Conservation (phyloP, 139 green algal genomes). For the Coelastrella sp. region DNA sequence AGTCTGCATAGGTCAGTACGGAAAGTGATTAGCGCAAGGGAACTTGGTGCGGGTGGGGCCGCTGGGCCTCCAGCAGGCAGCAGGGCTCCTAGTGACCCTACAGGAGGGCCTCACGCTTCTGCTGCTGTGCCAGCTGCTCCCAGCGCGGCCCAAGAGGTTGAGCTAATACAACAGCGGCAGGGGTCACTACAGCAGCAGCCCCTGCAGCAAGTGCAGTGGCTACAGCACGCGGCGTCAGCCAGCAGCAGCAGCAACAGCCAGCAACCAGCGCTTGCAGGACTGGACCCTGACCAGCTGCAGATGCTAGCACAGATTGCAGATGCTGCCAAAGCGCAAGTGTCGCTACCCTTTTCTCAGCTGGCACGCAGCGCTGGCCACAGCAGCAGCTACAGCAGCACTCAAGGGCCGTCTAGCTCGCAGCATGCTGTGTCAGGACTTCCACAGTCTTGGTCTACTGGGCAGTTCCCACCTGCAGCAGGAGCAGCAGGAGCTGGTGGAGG, state of each 20-base stretch:
- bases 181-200: not conserved
- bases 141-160: not conserved
- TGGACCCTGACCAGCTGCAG: slow-evolving; percentile 20
- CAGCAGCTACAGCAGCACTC: slow-evolving; percentile 28
- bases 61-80: not conserved
- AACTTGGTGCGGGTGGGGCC: not conserved
- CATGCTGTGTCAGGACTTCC: not conserved
- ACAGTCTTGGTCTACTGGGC: not conserved
- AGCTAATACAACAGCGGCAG: not conserved
- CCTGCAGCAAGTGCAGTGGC: slow-evolving; percentile 16
- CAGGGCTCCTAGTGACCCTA: not conserved
- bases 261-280: not conserved
- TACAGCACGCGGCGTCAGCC: not conserved
- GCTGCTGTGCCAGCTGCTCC: not conserved
- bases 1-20: not conserved
- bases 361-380: not conserved
- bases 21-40: slow-evolving; percentile 10
- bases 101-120: not conserved
- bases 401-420: not conserved
- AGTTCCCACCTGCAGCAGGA: not conserved
- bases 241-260: not conserved
- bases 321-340: slow-evolving; percentile 38
- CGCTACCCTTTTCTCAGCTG: not conserved
- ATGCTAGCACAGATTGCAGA: slow-evolving; percentile 41
- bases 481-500: slow-evolving; percentile 8